A percentile compares a stretch with the other conserved stretches of the same genome.
These are phyloP conservation scores for Petasospora rhodanensis DNA, from an alignment of 1,139 yeast genomes.

Conservation along the genomic window DNA sequence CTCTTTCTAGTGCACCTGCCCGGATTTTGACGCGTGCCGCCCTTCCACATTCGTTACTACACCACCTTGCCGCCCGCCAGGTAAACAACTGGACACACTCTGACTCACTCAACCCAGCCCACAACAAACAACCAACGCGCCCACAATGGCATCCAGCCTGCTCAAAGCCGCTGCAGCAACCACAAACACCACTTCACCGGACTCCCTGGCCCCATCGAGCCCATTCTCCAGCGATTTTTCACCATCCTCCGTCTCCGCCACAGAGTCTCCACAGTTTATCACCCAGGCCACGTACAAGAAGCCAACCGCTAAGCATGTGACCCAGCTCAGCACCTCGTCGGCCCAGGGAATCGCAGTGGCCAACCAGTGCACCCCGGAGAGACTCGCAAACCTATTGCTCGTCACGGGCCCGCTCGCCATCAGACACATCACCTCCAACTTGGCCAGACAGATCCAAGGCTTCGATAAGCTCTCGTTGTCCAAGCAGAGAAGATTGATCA, in stretches of 20 bases:
- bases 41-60: too few relatives aligned
- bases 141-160: too few relatives aligned
- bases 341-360: slow-evolving; percentile 91
- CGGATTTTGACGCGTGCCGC: too few relatives aligned
- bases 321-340: slow-evolving; percentile 63
- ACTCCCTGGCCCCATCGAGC: slow-evolving; percentile 22
- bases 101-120: too few relatives aligned
- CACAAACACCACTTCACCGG: slow-evolving; percentile 17
- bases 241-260: slow-evolving; percentile 17
- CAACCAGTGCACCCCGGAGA: slow-evolving; percentile 74
- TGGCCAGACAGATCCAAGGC: slow-evolving; percentile 70
- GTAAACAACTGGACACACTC: too few relatives aligned
- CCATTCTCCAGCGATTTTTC: slow-evolving; percentile 23
- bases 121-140: too few relatives aligned
- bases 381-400: slow-evolving; percentile 64
- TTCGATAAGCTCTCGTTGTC: slow-evolving; percentile 79
- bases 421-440: slow-evolving; percentile 78
- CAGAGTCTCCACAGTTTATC: slow-evolving; percentile 23
- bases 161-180: slow-evolving; percentile 2
- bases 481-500: slow-evolving; percentile 84
- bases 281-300: slow-evolving; percentile 24
- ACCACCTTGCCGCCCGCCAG: too few relatives aligned
- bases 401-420: slow-evolving; percentile 87
- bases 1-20: too few relatives aligned
- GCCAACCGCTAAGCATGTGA: slow-evolving; percentile 24